Conservation (phyloP, 495 filamentous ascomycete genomes). For the Aspergillus coremiiformis region DNA sequence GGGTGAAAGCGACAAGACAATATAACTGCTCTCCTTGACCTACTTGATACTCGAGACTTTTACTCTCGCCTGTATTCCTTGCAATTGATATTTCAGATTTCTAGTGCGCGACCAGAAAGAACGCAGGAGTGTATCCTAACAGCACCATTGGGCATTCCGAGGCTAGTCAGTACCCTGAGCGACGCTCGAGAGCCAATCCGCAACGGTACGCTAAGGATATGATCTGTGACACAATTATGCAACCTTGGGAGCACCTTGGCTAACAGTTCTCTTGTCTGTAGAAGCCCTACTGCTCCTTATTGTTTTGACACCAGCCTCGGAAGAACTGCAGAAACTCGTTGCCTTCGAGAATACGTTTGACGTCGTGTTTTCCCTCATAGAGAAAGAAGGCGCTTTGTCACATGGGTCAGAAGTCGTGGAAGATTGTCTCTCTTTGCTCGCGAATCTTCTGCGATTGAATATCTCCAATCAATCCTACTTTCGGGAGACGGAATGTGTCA, state of each 20-base stretch:
- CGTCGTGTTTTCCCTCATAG: conserved; percentile 72
- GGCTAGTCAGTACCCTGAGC: conserved; percentile 74
- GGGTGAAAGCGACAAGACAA: conserved; percentile 77
- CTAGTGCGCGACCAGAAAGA: conserved; percentile 76
- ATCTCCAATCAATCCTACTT: conserved; percentile 91
- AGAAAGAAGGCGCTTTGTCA: conserved; percentile 70
- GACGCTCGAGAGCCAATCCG: conserved; percentile 84
- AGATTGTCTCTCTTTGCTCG: conserved; percentile 88
- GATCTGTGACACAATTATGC: background rate
- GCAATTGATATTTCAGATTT: conserved; percentile 82
- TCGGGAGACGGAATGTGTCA: conserved; percentile 79
- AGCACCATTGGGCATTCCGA: conserved; percentile 79
- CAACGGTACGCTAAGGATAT: conserved; percentile 55
- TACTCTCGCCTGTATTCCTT: conserved; percentile 90
- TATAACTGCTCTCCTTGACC: conserved; percentile 81
- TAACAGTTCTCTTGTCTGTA: conserved; percentile 21
- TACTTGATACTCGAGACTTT: conserved; percentile 81
- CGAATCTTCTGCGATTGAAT: conserved; percentile 84
- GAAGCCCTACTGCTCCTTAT: conserved; percentile 63
- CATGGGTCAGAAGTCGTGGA: conserved; percentile 87
- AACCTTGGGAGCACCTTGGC: background rate
- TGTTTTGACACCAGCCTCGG: conserved; percentile 60
- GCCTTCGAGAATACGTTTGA: conserved; percentile 94
- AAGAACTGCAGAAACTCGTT: conserved; percentile 86
- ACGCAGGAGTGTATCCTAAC: conserved; percentile 94